Base-by-base conservation (phyloP, 768 basidiomycete genomes). In the Kockovaella imperatae region DNA sequence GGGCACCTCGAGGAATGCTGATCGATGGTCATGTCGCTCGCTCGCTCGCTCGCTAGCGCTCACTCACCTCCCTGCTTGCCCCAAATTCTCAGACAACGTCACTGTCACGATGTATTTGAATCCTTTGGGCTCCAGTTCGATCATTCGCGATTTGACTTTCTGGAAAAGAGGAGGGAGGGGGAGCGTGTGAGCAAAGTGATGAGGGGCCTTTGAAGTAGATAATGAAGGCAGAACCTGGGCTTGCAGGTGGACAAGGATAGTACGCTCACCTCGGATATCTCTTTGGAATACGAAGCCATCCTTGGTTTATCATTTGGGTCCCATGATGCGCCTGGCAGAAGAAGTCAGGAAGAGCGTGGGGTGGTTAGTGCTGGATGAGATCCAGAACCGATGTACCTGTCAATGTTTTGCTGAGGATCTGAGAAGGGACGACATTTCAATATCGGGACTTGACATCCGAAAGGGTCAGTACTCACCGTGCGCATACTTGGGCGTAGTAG, bases 31-130 rank as follows among this genome's bases (percentile, higher is more conserved):
- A 18, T 32, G n/a, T n/a, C 31, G n/a, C 31, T n/a, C 10, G 31
- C 31, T 32, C 31, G 31, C 31, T 10, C 31, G 10, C 31, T 32
- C n/a, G 36, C 13, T 8, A 15, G 23, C 26, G 3, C 4, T 8
- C 26, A 42, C 63, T 53, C 42, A 66, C 64, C 64, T 41, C 28
- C 64, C 64, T 38, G 59, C 64, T 43, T 67, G 64, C 43, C 64
- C 64, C 14, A 57, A 46, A 36, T 67, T 67, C 51, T 67, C 59
- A 1, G 59, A 54, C 18, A 67, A 35, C 4, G 64, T 67, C 17
- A 54, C 47, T 18, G 59, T 63, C 10, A 64, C 64, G 14, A 67
- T 62, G 45, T 59, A 67, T 45, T 67, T 67, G 55, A 60, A 67
- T 28, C 61, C 61, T 40, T 55, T 52, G 64, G 40, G 59, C 32